These are phyloP conservation scores for Boletus rufocinnamomeus DNA, from an alignment of 768 basidiomycete genomes.

Conservation along the genomic window DNA sequence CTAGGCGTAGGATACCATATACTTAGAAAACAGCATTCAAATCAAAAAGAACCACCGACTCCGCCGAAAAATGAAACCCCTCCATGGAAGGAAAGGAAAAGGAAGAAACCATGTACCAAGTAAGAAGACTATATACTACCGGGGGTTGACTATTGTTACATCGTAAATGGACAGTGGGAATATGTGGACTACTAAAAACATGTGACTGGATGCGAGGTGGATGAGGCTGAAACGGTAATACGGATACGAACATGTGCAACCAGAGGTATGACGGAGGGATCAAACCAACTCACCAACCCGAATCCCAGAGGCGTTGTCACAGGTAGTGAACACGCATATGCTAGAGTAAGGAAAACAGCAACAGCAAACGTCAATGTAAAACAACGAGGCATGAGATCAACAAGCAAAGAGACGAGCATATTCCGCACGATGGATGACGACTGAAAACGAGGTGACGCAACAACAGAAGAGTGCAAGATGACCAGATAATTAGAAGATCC, in stretches of 20 bases:
- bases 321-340: conserved; percentile 14
- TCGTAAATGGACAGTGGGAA: conserved; percentile 35
- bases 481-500: conserved; percentile 28
- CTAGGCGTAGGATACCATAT: conserved; percentile 14
- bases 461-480: conserved; percentile 23
- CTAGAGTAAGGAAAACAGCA: conserved; percentile 19
- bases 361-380: conserved; percentile 14
- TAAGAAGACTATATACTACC: conserved; percentile 33
- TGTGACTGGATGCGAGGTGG: conserved; percentile 25
- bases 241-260: conserved; percentile 20
- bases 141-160: conserved; percentile 35
- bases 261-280: conserved; percentile 20
- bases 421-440: conserved; percentile 19
- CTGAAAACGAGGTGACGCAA: conserved; percentile 20
- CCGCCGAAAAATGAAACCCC: not conserved
- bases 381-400: conserved; percentile 11
- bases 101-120: conserved; percentile 13
- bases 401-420: conserved; percentile 27
- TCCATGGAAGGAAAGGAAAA: conserved; percentile 1
- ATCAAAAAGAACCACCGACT: conserved; percentile 1
- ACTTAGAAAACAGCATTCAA: conserved; percentile 7
- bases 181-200: conserved; percentile 30
- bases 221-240: conserved; percentile 2
- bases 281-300: conserved; percentile 20
- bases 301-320: conserved; percentile 14